Evolutionary conservation across 2,329 filamentous ascomycete genomes (phyloP).

Genomic region (Aspergillus versicolor): DNA sequence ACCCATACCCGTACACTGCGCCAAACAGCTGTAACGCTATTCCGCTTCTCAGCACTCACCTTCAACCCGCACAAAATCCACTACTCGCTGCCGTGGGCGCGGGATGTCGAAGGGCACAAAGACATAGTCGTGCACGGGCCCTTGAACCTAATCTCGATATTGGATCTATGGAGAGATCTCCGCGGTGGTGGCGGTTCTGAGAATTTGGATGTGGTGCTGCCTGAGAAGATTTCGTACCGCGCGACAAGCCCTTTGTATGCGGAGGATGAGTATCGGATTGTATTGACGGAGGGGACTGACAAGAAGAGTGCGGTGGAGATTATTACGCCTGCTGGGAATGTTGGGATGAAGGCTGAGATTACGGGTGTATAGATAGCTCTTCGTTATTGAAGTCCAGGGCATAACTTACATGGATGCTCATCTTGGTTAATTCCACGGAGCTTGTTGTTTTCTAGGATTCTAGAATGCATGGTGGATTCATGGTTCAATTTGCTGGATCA

Average conservation of each 20-base stretch:
- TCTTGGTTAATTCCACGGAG: too few relatives aligned
- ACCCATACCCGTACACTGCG: constrained; percentile 34
- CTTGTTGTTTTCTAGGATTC: too few relatives aligned
- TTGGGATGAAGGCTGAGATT: constrained; percentile 43
- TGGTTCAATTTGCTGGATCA: too few relatives aligned
- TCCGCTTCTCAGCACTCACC: constrained; percentile 45
- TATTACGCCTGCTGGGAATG: constrained; percentile 27
- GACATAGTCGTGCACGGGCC: constrained; percentile 47
- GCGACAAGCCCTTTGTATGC: constrained; percentile 53
- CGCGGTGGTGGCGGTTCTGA: constrained; percentile 16
- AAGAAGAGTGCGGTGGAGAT: constrained; percentile 35
- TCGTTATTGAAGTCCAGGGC: too few relatives aligned
- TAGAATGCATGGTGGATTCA: too few relatives aligned
- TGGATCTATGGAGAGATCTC: constrained; percentile 46
- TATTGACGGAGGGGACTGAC: constrained; percentile 38
- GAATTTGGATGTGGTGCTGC: constrained; percentile 25
- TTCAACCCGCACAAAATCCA: constrained; percentile 49
- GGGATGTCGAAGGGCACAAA: constrained; percentile 43
- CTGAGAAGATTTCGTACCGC: constrained; percentile 47
- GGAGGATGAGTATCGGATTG: constrained; percentile 47
- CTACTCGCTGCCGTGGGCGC: constrained; percentile 45
- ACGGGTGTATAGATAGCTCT: neutral
- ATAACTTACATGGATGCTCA: too few relatives aligned
- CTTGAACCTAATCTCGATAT: constrained; percentile 43
- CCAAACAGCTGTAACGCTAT: constrained; percentile 42